phyloP scores from a whole-genome alignment of 768 basidiomycete species.

The Boletus eberwhitei region DNA sequence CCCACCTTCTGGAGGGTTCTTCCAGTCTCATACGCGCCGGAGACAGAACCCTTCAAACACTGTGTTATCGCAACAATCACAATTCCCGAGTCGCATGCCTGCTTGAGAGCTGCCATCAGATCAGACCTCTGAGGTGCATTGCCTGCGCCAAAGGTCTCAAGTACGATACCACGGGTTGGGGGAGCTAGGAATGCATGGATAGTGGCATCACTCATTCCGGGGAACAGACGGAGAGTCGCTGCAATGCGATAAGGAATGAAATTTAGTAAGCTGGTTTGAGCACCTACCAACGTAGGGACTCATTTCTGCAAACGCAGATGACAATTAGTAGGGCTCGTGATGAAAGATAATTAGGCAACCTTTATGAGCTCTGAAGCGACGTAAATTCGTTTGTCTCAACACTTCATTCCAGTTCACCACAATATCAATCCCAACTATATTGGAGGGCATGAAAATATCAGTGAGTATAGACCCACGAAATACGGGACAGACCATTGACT shows the following conservation, averaged over 20 bases:
- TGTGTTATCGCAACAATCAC: slow-evolving; percentile 92
- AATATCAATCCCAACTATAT: slow-evolving; percentile 83
- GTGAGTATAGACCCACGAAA: background rate
- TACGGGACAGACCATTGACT: slow-evolving; percentile 56
- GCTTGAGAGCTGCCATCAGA: slow-evolving; percentile 69
- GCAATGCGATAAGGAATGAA: slow-evolving; percentile 15
- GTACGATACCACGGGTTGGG: slow-evolving; percentile 75
- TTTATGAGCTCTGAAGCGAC: slow-evolving; percentile 82
- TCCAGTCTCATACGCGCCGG: slow-evolving; percentile 80
- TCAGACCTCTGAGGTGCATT: slow-evolving; percentile 86
- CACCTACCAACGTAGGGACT: slow-evolving; percentile 74
- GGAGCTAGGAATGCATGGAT: slow-evolving; percentile 73
- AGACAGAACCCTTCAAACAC: slow-evolving; percentile 83
- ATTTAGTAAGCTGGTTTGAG: background rate
- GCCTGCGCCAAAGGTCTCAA: slow-evolving; percentile 91
- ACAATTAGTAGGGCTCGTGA: slow-evolving; percentile 9
- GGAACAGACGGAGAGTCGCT: slow-evolving; percentile 84
- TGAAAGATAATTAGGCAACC: slow-evolving; percentile 32
- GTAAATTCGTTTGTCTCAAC: slow-evolving; percentile 73
- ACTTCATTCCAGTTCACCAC: slow-evolving; percentile 87
- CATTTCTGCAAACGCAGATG: slow-evolving; percentile 50
- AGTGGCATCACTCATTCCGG: slow-evolving; percentile 76
- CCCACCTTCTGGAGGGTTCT: slow-evolving; percentile 66
- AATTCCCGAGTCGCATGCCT: slow-evolving; percentile 79
- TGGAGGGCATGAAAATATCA: slow-evolving; percentile 4